These are phyloP conservation scores for Sporisorium exsertum DNA, from an alignment of 1,284 basidiomycete genomes.

Conservation along the genomic window DNA sequence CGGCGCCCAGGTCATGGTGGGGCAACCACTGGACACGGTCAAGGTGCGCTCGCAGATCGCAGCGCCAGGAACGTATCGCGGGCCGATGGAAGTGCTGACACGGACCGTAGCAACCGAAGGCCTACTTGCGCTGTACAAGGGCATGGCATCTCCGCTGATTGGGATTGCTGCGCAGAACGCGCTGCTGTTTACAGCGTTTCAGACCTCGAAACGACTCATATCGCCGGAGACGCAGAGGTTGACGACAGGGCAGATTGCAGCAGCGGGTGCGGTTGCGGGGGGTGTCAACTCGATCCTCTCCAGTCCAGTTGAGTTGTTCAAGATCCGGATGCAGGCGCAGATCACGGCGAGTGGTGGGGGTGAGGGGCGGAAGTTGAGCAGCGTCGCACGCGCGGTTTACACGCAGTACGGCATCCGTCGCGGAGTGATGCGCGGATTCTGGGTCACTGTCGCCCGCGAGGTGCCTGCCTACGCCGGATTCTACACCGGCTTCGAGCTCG, in stretches of 20 bases:
- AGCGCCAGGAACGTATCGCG: conserved; percentile 38
- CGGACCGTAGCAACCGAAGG: conserved; percentile 47
- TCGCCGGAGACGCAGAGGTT: conserved; percentile 84
- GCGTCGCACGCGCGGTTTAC: conserved; percentile 83
- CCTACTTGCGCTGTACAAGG: conserved; percentile 54
- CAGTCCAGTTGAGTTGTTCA: conserved; percentile 78
- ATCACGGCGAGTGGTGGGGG: conserved; percentile 74
- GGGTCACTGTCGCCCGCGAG: conserved; percentile 92
- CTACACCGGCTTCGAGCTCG: conserved; percentile 87
- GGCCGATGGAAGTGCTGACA: conserved; percentile 52
- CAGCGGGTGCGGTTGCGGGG: conserved; percentile 90
- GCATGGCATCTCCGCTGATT: conserved; percentile 88
- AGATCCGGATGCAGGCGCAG: conserved; percentile 97
- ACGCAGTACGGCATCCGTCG: conserved; percentile 81
- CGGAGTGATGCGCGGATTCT: conserved; percentile 95
- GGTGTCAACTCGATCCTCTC: conserved; percentile 81
- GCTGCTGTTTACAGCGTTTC: conserved; percentile 90
- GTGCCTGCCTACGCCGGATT: conserved; percentile 91
- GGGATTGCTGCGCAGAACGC: conserved; percentile 98
- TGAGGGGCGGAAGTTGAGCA: conserved; percentile 80
- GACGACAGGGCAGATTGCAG: conserved; percentile 81
- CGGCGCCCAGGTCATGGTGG: conserved; percentile 58
- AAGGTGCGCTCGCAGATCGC: conserved; percentile 55
- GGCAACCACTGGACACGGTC: conserved; percentile 59
- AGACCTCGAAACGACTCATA: conserved; percentile 81